Percentiles rank a stretch among this genome's conserved stretches.
Conservation (phyloP, 495 filamentous ascomycete genomes). For the Cairneyella variabilis region DNA sequence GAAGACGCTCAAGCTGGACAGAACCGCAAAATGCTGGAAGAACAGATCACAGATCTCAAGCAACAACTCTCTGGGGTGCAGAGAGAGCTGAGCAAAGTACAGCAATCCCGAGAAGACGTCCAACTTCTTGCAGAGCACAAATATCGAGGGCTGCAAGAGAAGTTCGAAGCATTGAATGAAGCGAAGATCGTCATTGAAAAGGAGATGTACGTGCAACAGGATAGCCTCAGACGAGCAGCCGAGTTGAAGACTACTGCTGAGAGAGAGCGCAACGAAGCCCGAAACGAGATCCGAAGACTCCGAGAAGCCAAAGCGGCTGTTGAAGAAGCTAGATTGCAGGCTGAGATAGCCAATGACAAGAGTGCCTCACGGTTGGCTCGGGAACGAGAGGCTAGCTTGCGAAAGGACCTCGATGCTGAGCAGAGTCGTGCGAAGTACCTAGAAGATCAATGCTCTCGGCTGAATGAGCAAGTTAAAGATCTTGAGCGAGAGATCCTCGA, state of each 20-base stretch:
- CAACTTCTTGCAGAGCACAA: constrained; percentile 90
- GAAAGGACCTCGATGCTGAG: constrained; percentile 73
- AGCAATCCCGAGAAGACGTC: constrained; percentile 95
- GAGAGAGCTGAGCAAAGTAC: constrained; percentile 83
- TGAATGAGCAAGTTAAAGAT: constrained; percentile 73
- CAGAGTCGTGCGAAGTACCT: constrained; percentile 66
- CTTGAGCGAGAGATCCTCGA: constrained; percentile 80
- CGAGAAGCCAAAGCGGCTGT: constrained; percentile 76
- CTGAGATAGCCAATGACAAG: constrained; percentile 76
- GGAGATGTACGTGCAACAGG: constrained; percentile 97
- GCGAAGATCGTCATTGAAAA: constrained; percentile 97
- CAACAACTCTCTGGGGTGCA: constrained; percentile 78
- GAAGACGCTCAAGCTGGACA: constrained; percentile 86
- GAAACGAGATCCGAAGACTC: constrained; percentile 76
- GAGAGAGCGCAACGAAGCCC: constrained; percentile 82
- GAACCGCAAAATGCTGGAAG: constrained; percentile 79
- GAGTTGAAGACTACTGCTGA: constrained; percentile 77
- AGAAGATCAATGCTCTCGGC: constrained; percentile 68
- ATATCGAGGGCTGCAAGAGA: constrained; percentile 71
- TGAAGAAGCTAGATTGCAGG: constrained; percentile 79
- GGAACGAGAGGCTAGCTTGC: constrained; percentile 74
- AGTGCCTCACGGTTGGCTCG: constrained; percentile 72
- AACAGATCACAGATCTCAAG: constrained; percentile 85
- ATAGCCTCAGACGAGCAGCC: constrained; percentile 82
- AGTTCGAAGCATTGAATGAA: constrained; percentile 84